phyloP scores from a whole-genome alignment of 805 yeast genomes.

The Nakazawaea ernobii region DNA sequence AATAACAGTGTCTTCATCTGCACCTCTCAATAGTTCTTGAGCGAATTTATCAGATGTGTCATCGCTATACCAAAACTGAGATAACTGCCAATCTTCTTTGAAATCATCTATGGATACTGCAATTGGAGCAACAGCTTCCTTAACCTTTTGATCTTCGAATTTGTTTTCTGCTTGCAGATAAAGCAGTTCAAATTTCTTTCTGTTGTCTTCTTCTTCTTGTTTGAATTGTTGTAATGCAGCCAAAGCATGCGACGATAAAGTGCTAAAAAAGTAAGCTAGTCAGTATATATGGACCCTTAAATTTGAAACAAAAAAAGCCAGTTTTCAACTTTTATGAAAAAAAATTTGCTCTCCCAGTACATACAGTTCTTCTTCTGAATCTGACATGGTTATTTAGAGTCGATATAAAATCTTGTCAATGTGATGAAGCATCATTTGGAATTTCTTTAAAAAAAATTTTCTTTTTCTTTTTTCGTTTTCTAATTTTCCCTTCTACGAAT shows the following conservation, averaged over 20 bases:
- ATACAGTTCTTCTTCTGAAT: constrained; percentile 11
- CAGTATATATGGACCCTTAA: constrained; percentile 8
- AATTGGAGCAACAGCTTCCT: neutral
- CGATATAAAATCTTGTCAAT: neutral
- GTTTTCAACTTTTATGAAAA: neutral
- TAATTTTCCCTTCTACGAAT: too few relatives aligned
- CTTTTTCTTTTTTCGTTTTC: too few relatives aligned
- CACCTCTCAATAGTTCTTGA: constrained; percentile 69
- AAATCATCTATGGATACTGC: constrained; percentile 54
- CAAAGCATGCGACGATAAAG: constrained; percentile 42
- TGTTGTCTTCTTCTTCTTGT: constrained; percentile 53
- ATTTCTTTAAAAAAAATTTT: too few relatives aligned
- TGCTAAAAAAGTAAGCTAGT: constrained; percentile 26
- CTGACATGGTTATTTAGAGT: neutral
- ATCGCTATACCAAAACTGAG: constrained; percentile 88
- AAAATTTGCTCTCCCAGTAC: neutral
- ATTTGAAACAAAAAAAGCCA: neutral
- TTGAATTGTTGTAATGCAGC: constrained; percentile 62
- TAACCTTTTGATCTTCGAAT: constrained; percentile 25
- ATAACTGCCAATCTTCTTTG: constrained; percentile 90
- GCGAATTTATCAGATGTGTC: constrained; percentile 65
- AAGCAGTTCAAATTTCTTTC: constrained; percentile 50
- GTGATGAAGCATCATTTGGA: too few relatives aligned
- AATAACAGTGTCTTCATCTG: constrained; percentile 63
- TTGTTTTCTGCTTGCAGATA: constrained; percentile 52